A percentile compares a stretch with the other conserved stretches of the same genome.
These are phyloP conservation scores for Irpex rosettiformis DNA, from an alignment of 1,284 basidiomycete genomes.

Conservation along the genomic window DNA sequence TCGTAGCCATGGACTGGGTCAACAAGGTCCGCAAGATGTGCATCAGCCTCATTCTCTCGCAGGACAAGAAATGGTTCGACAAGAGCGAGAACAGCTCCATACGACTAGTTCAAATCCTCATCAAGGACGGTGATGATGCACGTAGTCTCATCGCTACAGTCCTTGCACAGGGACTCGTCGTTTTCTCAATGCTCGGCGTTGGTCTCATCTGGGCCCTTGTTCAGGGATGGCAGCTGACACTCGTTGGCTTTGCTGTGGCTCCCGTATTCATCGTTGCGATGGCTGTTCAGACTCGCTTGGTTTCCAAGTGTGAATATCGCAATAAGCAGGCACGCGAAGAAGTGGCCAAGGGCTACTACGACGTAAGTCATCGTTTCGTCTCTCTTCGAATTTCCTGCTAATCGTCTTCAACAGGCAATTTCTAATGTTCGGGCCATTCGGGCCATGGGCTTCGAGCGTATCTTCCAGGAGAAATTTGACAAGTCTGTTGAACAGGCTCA, in stretches of 20 bases:
- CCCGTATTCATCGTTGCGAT: conserved; percentile 81
- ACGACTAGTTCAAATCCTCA: conserved; percentile 72
- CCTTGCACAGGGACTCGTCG: conserved; percentile 70
- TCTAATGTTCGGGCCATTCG: conserved; percentile 85
- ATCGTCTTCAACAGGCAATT: conserved; percentile 51
- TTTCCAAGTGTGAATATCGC: conserved; percentile 68
- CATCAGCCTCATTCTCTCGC: conserved; percentile 64
- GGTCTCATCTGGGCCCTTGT: conserved; percentile 88
- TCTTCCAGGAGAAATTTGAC: conserved; percentile 73
- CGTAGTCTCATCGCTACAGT: conserved; percentile 75
- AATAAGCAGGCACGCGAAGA: conserved; percentile 87
- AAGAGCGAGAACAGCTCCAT: conserved; percentile 57
- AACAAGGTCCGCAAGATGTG: conserved; percentile 59
- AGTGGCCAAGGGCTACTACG: conserved; percentile 84
- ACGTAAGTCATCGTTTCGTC: conserved; percentile 43
- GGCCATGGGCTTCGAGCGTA: conserved; percentile 82
- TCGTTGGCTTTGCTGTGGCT: conserved; percentile 85
- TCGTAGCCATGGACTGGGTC: conserved; percentile 75
- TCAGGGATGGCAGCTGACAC: conserved; percentile 89
- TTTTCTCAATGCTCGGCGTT: conserved; percentile 77
- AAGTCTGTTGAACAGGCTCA: conserved; percentile 60
- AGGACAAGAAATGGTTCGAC: conserved; percentile 95
- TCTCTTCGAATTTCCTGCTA: neutral
- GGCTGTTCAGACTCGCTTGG: conserved; percentile 67
- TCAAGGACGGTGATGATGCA: conserved; percentile 93